phyloP scores from a whole-genome alignment of 1,284 basidiomycete species.

The Puccinia coronata region DNA sequence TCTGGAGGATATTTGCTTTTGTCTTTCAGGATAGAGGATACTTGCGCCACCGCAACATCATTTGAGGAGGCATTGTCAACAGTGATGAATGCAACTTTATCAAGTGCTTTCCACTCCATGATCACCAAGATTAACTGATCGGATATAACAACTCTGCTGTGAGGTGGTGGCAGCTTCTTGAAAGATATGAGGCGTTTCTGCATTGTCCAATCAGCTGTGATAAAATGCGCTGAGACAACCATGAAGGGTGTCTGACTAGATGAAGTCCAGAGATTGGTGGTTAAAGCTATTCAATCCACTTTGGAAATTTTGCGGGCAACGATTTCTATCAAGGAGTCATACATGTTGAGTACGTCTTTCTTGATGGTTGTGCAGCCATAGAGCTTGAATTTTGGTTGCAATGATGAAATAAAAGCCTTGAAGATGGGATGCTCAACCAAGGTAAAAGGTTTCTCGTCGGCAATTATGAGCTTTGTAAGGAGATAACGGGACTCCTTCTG shows the following conservation, averaged over 20 bases:
- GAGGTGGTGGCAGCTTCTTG: not conserved
- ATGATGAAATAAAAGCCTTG: not conserved
- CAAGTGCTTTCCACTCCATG: not conserved
- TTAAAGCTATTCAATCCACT: not conserved
- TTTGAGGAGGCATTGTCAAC: constrained; percentile 4
- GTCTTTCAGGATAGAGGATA: not conserved
- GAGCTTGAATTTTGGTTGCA: not conserved
- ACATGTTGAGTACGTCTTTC: not conserved
- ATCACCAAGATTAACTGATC: not conserved
- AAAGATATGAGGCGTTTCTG: not conserved
- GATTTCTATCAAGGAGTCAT: not conserved
- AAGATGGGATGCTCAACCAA: not conserved
- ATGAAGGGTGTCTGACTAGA: constrained; percentile 5
- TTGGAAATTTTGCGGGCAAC: not conserved
- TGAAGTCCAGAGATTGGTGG: not conserved
- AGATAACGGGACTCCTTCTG: not conserved
- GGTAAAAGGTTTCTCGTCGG: not conserved
- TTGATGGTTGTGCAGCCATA: not conserved
- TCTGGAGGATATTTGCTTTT: not conserved
- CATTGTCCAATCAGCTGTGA: not conserved
- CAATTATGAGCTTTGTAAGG: not conserved
- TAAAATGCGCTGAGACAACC: not conserved
- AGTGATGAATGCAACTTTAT: not conserved
- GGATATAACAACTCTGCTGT: not conserved
- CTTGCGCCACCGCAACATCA: not conserved